Percentiles rank a stretch among this genome's conserved stretches.
Evolutionary conservation across 176 grass and related monocot species (phyloP).

Genomic region (Bolboschoenus planiculmis): DNA sequence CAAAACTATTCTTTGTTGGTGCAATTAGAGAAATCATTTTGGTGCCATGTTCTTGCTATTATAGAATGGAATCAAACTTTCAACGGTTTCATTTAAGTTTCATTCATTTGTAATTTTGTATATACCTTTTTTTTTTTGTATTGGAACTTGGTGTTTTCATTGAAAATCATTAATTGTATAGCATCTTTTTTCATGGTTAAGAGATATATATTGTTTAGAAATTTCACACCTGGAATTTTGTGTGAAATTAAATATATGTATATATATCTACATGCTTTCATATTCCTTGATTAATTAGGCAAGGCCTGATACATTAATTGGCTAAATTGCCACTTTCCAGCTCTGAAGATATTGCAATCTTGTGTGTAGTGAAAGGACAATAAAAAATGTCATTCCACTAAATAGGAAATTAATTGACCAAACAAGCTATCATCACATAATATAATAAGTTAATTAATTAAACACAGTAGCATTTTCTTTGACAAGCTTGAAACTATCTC

Average conservation of each 20-base stretch:
- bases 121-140: background rate
- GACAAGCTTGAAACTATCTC: background rate
- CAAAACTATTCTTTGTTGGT: background rate
- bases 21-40: slow-evolving; percentile 3
- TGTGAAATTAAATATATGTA: no score
- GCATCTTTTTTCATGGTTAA: background rate
- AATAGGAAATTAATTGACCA: background rate
- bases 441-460: background rate
- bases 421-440: background rate
- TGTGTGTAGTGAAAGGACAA: background rate
- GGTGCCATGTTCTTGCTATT: background rate
- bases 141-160: background rate
- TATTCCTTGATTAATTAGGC: background rate
- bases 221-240: background rate
- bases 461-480: background rate
- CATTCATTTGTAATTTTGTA: background rate
- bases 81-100: slow-evolving; percentile 2
- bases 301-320: background rate
- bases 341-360: background rate
- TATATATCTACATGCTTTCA: background rate
- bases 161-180: background rate
- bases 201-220: background rate
- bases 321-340: background rate
- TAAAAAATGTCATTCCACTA: background rate
- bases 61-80: background rate